Base-by-base conservation (phyloP, 768 basidiomycete species). In the Leccinum longicurvipes region DNA sequence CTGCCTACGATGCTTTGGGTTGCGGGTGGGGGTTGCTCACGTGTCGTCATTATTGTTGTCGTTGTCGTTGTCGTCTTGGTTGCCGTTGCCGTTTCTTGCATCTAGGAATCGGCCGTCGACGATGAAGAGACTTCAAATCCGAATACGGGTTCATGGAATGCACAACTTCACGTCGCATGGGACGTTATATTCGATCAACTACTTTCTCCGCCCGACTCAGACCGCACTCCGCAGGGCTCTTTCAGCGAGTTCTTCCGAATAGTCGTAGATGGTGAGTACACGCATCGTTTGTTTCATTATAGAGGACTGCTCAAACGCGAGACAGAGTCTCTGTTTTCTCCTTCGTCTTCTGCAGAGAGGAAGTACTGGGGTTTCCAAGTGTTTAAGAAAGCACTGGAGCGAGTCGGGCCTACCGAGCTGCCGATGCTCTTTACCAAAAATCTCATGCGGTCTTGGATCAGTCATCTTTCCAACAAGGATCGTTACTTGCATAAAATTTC, bases 331-430 rank as follows among this genome's bases (percentile, higher is more conserved):
- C 73, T 98, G 42, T 97, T 98, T 67, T 84, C 89, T 7, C 76
- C 86, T 7, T 87, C 87, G 19, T 84, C 94, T 0, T 94, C 94
- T 1, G 76, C 87, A 0, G 87, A 94, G 70, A 83, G 93, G 49
- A 96, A 97, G 73, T 92, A 88, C 66, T 95, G 92, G 89, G 96
- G 94, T n/a, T 96, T 98, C 75, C 87, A 89, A 62, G 81, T 96
- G 19, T 91, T 98, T 73, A 83, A 86, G 64, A 87, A 83, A 60
- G 85, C 92, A 8, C 75, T 97, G 41, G 79, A 82, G 15, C 84
- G 85, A 34, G 79, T 91, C 28, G 76, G 80, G 15, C 71, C 82
- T 17, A 73, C 81, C 45, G 86, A 83, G 51, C 77, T 96, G 63
- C 88, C 91, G 0, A 86, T 92, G 80, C 77, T 98, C 31, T 94